Conservation (phyloP, 441 rosid genomes). For the Macaranga tanarius region DNA sequence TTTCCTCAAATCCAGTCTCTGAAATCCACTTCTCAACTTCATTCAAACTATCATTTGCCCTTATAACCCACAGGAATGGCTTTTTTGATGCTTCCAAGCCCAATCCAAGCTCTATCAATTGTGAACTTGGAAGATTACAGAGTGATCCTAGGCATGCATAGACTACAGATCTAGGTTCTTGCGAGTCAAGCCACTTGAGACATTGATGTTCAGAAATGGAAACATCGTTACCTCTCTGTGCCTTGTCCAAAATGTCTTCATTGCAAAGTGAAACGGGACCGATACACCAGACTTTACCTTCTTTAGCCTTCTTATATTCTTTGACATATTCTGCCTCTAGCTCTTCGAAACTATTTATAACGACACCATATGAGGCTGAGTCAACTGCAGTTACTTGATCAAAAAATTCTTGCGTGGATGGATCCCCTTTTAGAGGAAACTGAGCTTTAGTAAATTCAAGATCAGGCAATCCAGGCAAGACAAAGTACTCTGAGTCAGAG, state of each 20-base stretch:
- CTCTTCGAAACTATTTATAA: constrained; percentile 43
- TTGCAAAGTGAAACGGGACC: constrained; percentile 45
- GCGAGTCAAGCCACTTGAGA: constrained; percentile 38
- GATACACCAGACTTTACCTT: constrained; percentile 36
- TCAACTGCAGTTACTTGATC: constrained; percentile 24
- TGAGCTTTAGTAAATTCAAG: constrained; percentile 38
- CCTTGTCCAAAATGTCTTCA: constrained; percentile 25
- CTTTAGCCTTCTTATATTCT: constrained; percentile 22
- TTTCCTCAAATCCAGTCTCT: constrained; percentile 34
- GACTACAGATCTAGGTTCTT: constrained; percentile 32
- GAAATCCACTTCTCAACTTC: constrained; percentile 42
- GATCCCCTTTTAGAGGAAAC: constrained; percentile 20
- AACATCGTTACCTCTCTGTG: constrained; percentile 34
- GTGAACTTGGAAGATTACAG: constrained; percentile 27
- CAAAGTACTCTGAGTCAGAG: constrained; percentile 34
- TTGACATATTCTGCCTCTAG: constrained; percentile 34
- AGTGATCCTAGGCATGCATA: constrained; percentile 45
- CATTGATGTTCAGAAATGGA: constrained; percentile 9
- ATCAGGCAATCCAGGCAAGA: constrained; percentile 49
- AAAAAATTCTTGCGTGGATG: constrained; percentile 19
- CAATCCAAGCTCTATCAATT: constrained; percentile 38
- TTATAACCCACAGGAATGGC: constrained; percentile 51
- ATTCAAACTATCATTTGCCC: constrained; percentile 27
- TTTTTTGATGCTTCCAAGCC: constrained; percentile 39
- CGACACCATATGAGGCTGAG: constrained; percentile 23